Conservation (phyloP, 2,329 filamentous ascomycete genomes). For the Venturiaceae sp. region DNA sequence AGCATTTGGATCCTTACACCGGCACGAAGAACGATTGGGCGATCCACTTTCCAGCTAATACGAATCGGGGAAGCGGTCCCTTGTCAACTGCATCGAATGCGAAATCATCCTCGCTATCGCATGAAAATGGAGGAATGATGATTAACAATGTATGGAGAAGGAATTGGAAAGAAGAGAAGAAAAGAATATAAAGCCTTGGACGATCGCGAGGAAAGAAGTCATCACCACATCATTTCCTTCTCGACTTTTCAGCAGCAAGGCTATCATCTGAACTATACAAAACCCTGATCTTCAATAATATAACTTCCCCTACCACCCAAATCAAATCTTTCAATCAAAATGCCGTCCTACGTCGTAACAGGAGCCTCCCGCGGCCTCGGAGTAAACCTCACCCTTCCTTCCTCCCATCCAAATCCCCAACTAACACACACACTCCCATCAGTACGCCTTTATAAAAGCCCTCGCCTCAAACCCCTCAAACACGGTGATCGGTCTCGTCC, state of each 20-base stretch:
- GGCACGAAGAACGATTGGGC: too few relatives aligned
- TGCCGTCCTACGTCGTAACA: constrained; percentile 23
- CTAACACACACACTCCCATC: background rate
- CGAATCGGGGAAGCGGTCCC: background rate
- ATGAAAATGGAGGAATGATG: background rate
- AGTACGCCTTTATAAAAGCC: constrained; percentile 21
- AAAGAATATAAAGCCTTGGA: background rate
- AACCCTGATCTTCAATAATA: too few relatives aligned
- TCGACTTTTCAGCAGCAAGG: background rate
- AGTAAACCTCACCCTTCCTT: constrained; percentile 9
- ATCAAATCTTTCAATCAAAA: constrained; percentile 3
- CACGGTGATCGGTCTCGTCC: constrained; percentile 24
- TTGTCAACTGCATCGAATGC: background rate
- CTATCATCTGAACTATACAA: background rate
- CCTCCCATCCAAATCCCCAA: background rate
- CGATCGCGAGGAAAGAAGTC: background rate
- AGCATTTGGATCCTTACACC: too few relatives aligned
- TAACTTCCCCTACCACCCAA: background rate
- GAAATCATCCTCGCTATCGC: background rate
- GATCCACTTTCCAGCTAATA: too few relatives aligned
- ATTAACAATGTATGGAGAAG: background rate
- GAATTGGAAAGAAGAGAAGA: background rate
- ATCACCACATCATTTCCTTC: background rate
- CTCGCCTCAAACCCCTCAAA: constrained; percentile 19
- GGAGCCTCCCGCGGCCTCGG: constrained; percentile 24